Conservation (phyloP, 768 basidiomycete species). For the Lentinula aciculospora region DNA sequence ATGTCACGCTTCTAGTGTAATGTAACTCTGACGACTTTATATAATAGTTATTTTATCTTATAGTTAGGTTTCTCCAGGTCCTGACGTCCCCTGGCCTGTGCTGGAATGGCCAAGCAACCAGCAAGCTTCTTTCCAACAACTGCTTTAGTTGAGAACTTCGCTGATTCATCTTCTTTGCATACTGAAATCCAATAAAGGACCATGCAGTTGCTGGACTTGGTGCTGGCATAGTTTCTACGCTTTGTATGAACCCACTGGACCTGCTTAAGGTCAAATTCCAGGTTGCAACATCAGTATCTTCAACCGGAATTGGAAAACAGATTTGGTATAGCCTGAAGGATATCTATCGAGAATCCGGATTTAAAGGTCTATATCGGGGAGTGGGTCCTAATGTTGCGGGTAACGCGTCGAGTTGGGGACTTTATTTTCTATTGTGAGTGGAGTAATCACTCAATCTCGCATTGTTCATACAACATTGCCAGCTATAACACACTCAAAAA, state of each 20-base stretch:
- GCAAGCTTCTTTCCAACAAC: conserved; percentile 48
- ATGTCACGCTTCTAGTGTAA: too few species aligned
- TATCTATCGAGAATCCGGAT: conserved; percentile 72
- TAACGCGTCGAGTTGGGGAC: conserved; percentile 94
- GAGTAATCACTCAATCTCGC: not conserved
- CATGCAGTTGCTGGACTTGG: conserved; percentile 93
- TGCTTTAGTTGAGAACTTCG: conserved; percentile 34
- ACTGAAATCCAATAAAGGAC: conserved; percentile 52
- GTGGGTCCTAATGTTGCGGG: conserved; percentile 88
- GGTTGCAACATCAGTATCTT: conserved; percentile 64
- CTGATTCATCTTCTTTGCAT: not conserved
- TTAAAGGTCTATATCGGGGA: conserved; percentile 86
- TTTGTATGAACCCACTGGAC: conserved; percentile 97
- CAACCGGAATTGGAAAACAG: conserved; percentile 58
- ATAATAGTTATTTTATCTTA: too few species aligned
- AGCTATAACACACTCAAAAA: conserved; percentile 96
- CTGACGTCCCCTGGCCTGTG: conserved; percentile 15
- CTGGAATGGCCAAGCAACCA: conserved; percentile 35
- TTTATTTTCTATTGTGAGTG: conserved; percentile 96
- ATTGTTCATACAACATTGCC: not conserved
- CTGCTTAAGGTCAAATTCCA: conserved; percentile 93
- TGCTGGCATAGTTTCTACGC: conserved; percentile 86
- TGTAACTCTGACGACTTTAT: too few species aligned
- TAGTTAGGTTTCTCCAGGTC: too few species aligned
- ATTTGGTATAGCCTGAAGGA: conserved; percentile 73